Conservation (phyloP, 495 filamentous ascomycete genomes). For the Lophiostoma macrostomum region DNA sequence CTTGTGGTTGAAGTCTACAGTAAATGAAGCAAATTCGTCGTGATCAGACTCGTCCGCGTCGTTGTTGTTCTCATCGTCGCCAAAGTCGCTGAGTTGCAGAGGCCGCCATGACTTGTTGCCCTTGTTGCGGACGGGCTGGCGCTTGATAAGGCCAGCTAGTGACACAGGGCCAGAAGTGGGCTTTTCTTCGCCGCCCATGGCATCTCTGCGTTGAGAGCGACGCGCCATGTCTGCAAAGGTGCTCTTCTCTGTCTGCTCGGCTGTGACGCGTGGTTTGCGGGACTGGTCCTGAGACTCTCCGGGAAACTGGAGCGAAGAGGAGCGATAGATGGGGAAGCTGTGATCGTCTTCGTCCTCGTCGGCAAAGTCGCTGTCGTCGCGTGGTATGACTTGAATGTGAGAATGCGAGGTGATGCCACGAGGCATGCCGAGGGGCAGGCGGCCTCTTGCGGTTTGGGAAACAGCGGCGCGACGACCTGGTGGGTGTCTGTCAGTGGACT, state of each 20-base stretch:
- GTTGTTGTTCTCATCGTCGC: slow-evolving; percentile 3
- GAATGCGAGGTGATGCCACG: slow-evolving; percentile 8
- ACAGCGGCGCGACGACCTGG: slow-evolving; percentile 27
- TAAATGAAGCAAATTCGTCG: not conserved
- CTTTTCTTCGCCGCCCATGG: slow-evolving; percentile 1
- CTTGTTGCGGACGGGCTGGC: slow-evolving; percentile 16
- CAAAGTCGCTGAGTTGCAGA: slow-evolving; percentile 25
- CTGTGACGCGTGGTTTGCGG: not conserved
- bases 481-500: not conserved
- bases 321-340: slow-evolving; percentile 22
- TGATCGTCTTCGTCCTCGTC: slow-evolving; percentile 4
- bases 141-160: slow-evolving; percentile 14
- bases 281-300: not conserved
- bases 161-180: slow-evolving; percentile 27
- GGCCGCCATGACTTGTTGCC: slow-evolving; percentile 28
- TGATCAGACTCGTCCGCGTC: not conserved
- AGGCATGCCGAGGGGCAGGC: slow-evolving; percentile 19
- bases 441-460: slow-evolving; percentile 17
- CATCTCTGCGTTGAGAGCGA: slow-evolving; percentile 7
- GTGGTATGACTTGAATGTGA: slow-evolving; percentile 28
- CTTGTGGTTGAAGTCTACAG: not conserved
- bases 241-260: not conserved
- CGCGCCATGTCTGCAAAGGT: slow-evolving; percentile 34
- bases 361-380: not conserved
- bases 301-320: slow-evolving; percentile 16